Percentiles rank a stretch among this genome's conserved stretches.
Conservation (phyloP, 768 basidiomycete species). For the Neoboletus brunneissimus region DNA sequence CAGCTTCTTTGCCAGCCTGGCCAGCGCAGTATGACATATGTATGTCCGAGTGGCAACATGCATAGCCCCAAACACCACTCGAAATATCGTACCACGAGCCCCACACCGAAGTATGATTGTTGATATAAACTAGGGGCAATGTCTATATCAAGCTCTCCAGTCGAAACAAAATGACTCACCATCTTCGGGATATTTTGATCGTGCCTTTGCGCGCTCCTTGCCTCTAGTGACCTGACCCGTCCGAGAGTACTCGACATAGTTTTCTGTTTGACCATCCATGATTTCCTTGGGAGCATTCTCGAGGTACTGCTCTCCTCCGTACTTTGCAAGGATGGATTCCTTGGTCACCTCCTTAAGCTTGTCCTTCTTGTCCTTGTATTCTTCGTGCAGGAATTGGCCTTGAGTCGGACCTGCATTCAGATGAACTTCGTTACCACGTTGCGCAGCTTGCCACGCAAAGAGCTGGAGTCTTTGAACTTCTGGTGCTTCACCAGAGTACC, state of each 20-base stretch:
- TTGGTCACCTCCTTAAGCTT: slow-evolving; percentile 84
- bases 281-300: slow-evolving; percentile 89
- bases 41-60: slow-evolving; percentile 86
- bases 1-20: slow-evolving; percentile 74
- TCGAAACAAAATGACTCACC: slow-evolving; percentile 45
- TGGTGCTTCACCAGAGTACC: slow-evolving; percentile 87
- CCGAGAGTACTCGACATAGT: slow-evolving; percentile 96
- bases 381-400: slow-evolving; percentile 85
- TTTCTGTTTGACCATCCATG: slow-evolving; percentile 92
- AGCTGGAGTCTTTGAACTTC: slow-evolving; percentile 90
- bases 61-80: slow-evolving; percentile 84
- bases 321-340: slow-evolving; percentile 85
- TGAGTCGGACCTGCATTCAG: slow-evolving; percentile 96
- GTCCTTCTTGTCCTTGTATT: slow-evolving; percentile 92
- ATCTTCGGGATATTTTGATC: slow-evolving; percentile 96
- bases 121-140: slow-evolving; percentile 62
- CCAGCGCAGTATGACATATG: slow-evolving; percentile 93
- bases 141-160: not conserved
- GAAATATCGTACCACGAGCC: slow-evolving; percentile 87
- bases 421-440: slow-evolving; percentile 92
- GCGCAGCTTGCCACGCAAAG: slow-evolving; percentile 96
- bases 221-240: slow-evolving; percentile 91
- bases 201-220: slow-evolving; percentile 79
- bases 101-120: slow-evolving; percentile 97
- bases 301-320: slow-evolving; percentile 92